Evolutionary conservation across 192 early-diverging fungal genomes (phyloP).

Genomic region (Coemansia umbellata): DNA sequence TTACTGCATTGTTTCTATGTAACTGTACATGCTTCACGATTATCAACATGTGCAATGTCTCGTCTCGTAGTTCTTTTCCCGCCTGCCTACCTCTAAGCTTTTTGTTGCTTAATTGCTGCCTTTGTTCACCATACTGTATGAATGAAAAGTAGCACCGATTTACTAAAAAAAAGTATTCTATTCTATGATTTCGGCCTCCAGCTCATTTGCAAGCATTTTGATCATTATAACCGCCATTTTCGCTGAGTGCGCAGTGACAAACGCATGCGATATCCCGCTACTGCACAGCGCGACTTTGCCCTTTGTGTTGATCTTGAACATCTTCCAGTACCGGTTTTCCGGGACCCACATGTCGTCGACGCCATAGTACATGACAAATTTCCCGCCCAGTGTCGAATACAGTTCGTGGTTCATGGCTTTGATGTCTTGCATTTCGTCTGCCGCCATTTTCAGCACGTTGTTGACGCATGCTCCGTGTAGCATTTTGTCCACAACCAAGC

Average conservation of each 20-base stretch:
- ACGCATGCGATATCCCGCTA: constrained; percentile 75
- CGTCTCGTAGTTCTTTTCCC: no score
- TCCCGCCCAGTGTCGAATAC: constrained; percentile 54
- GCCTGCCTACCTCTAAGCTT: no score
- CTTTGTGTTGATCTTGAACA: constrained; percentile 61
- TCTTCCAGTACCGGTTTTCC: constrained; percentile 59
- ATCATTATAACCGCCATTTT: constrained; percentile 35
- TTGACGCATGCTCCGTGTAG: constrained; percentile 59
- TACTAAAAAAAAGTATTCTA: no score
- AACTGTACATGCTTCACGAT: no score
- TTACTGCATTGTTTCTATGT: no score
- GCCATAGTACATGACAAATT: constrained; percentile 78
- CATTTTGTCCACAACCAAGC: constrained; percentile 62
- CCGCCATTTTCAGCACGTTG: constrained; percentile 68
- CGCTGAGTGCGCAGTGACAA: constrained; percentile 54
- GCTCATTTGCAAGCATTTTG: constrained; percentile 24
- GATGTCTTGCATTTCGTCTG: constrained; percentile 71
- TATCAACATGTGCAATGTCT: no score
- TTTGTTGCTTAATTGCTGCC: no score
- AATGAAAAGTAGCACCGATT: no score
- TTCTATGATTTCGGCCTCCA: constrained; percentile 12
- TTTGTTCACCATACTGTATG: no score
- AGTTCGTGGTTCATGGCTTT: constrained; percentile 62
- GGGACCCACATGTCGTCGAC: constrained; percentile 77
- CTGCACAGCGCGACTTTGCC: constrained; percentile 65